Conservation (phyloP, 2,329 filamentous ascomycete species). For the Fusarium sp. region DNA sequence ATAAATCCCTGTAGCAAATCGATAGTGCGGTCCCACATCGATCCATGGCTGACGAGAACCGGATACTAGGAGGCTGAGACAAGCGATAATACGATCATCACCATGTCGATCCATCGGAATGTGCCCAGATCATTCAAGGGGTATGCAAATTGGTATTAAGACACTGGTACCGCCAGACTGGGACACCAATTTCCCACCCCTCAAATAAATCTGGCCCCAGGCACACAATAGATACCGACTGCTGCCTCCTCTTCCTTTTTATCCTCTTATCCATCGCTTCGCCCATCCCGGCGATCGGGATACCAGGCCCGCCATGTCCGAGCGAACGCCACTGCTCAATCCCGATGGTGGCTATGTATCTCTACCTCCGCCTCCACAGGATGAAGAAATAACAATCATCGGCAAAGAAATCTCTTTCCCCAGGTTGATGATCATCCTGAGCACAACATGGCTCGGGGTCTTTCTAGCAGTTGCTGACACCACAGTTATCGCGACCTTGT, state of each 20-base stretch:
- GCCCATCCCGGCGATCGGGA: no score
- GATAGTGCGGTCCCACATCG: no score
- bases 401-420: slow-evolving; percentile 1
- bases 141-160: not conserved
- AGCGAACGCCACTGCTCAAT: slow-evolving; percentile 5
- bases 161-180: not conserved
- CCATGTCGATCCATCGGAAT: not conserved
- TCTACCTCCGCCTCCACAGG: rapidly evolving
- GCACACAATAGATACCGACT: not conserved
- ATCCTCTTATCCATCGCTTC: no score
- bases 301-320: not conserved
- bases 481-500: slow-evolving; percentile 83
- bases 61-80: not conserved
- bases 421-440: not conserved
- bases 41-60: no score
- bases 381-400: not conserved
- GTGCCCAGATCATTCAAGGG: not conserved
- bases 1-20: no score
- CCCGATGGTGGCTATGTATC: not conserved
- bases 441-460: slow-evolving; percentile 9
- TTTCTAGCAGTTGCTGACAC: slow-evolving; percentile 73
- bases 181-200: not conserved
- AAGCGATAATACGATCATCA: not conserved
- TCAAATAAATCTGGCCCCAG: rapidly evolving
- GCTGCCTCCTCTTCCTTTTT: no score